Evolutionary conservation across 1,139 yeast species (phyloP), one percentile per base, ranked within the genome.

Genomic region (Schwanniomyces etchellsii): DNA sequence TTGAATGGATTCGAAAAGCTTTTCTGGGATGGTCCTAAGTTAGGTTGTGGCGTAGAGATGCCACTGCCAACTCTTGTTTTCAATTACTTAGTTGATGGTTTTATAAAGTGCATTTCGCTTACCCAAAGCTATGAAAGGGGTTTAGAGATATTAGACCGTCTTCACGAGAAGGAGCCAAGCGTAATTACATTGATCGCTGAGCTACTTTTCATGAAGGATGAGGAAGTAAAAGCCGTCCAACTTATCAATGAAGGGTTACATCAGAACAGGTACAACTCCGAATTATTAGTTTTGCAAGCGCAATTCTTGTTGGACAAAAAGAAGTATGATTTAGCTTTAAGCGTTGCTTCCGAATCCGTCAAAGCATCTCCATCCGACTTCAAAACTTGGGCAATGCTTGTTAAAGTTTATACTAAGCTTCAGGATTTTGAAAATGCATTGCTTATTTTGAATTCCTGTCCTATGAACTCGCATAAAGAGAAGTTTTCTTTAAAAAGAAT

Each of bases 331-430:
- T 61, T 85, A 45, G 96, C 97, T 0, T 63, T 83, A 26, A 73
- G 75, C 31, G 67, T 84, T 32, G 86, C 96, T 0, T 69, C 71
- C 30, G 75, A 80, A 37, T 82, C 95, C 1, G 86, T 86, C 9
- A 77, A 80, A 42, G 69, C 89, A 1, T 74, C 89, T 1, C 96
- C 97, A 0, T 78, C 93, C 2, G 95, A 83, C 48, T 89, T 85
- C 54, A 70, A 72, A 38, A 68, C 93, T 4, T 91, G 97, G 98
- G 75, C 81, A 12, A 62, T 70, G 36, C 61, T 91, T 30, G 85
- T 86, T 2, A 70, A 74, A 45, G 78, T 81, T 9, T 84, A 89
- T 50, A 81, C 89, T 25, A 64, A 77, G 32, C 61, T 71, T 39
- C 79, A 74, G 33, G 86, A 86, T 51, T 82, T 74, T 45, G 79